Conservation (phyloP, 2,329 filamentous ascomycete species). For the Fonsecaea pugnacius region DNA sequence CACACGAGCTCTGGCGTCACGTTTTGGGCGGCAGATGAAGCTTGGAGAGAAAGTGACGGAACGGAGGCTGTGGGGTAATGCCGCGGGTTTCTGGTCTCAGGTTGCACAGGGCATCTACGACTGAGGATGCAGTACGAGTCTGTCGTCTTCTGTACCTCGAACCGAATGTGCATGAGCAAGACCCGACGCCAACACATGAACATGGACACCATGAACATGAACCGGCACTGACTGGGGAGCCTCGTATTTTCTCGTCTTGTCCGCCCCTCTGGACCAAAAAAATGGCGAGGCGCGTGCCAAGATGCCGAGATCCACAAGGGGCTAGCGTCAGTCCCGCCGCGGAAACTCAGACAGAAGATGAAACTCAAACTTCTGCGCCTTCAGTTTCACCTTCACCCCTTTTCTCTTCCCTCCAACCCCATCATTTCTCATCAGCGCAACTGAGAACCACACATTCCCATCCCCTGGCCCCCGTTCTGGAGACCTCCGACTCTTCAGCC, state of each 20-base stretch:
- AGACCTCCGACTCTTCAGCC: constrained; percentile 22
- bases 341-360: constrained; percentile 13
- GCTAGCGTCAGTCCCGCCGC: background rate
- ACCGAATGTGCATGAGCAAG: background rate
- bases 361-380: constrained; percentile 24
- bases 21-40: constrained; percentile 18
- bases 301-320: background rate
- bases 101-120: background rate
- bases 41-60: background rate
- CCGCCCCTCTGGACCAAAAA: background rate
- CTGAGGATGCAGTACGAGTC: too few species aligned
- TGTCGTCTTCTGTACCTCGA: too few species aligned
- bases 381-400: constrained; percentile 28
- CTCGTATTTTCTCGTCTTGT: background rate
- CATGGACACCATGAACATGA: background rate
- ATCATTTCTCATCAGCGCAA: constrained; percentile 11
- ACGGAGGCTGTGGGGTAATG: background rate
- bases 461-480: constrained; percentile 15
- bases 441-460: constrained; percentile 21
- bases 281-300: background rate
- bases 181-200: background rate
- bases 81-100: constrained; percentile 6
- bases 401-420: constrained; percentile 18
- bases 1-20: background rate
- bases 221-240: background rate